phyloP scores from a whole-genome alignment of 2,329 filamentous ascomycete genomes.

The Arthrinium phaeospermum region DNA sequence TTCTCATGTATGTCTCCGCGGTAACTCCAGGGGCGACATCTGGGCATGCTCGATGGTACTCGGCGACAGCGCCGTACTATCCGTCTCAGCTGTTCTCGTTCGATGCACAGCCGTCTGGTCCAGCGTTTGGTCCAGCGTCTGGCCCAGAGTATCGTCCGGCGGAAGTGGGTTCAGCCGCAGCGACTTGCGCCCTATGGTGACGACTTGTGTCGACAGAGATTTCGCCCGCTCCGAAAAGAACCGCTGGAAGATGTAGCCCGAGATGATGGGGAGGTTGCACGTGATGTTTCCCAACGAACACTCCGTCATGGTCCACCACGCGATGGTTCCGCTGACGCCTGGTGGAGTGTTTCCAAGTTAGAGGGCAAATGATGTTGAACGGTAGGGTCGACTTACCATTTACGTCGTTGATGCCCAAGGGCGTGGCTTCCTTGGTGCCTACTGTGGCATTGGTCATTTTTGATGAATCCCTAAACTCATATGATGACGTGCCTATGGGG shows the following conservation, averaged over 20 bases:
- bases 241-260: background rate
- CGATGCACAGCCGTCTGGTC: background rate
- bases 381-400: background rate
- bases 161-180: background rate
- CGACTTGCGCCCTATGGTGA: background rate
- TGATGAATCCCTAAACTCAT: background rate
- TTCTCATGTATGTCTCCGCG: background rate
- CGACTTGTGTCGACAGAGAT: background rate
- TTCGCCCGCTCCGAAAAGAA: background rate
- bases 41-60: background rate
- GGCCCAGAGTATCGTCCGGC: background rate
- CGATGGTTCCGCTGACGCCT: background rate
- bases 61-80: background rate
- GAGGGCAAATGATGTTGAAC: background rate
- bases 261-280: conserved; percentile 6
- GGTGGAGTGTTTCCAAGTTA: background rate
- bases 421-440: background rate
- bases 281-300: conserved; percentile 1
- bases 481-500: background rate
- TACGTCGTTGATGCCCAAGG: background rate
- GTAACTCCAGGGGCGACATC: background rate
- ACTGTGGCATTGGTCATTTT: background rate
- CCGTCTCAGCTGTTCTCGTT: background rate
- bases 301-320: conserved; percentile 9
- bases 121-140: no score